These are phyloP conservation scores for Penicillium expansum DNA, from an alignment of 2,329 filamentous ascomycete species.

Conservation along the genomic window DNA sequence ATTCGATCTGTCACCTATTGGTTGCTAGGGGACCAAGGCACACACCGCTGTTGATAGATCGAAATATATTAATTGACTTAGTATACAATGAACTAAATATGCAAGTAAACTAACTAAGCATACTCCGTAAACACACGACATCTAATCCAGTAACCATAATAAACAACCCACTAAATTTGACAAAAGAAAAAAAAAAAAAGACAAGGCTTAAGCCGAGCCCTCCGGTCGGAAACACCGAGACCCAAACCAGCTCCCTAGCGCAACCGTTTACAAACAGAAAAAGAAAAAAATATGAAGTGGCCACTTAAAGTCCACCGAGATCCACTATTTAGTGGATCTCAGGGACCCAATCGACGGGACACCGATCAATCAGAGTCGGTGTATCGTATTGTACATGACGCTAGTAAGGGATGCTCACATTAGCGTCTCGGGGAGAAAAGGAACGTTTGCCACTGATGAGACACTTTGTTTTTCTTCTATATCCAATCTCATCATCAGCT, in stretches of 20 bases:
- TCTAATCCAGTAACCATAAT: not conserved
- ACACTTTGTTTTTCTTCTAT: slow-evolving; percentile 1
- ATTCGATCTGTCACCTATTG: slow-evolving; percentile 21
- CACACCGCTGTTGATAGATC: slow-evolving; percentile 18
- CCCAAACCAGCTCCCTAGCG: slow-evolving; percentile 26
- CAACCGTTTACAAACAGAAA: slow-evolving; percentile 16
- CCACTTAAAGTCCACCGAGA: not conserved
- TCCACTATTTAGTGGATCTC: slow-evolving; percentile 11
- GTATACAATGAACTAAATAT: not conserved
- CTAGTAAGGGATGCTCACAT: slow-evolving; percentile 22
- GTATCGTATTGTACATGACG: slow-evolving; percentile 14
- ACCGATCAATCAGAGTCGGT: slow-evolving; percentile 3
- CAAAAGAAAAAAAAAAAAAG: not conserved
- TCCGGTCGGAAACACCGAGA: slow-evolving; percentile 22
- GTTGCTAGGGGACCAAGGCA: slow-evolving; percentile 22
- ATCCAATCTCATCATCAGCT: not conserved
- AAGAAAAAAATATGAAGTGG: not conserved
- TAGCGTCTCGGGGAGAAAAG: slow-evolving; percentile 21
- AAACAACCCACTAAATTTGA: not conserved
- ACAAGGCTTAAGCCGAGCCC: slow-evolving; percentile 12
- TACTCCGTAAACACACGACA: not conserved
- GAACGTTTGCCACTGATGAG: slow-evolving; percentile 21
- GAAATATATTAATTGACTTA: not conserved
- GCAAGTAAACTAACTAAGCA: not conserved
- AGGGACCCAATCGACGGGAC: slow-evolving; percentile 8